Percentiles rank a stretch among this genome's conserved stretches.
Conservation (phyloP, 257 asterid genomes). For the Rubia yunnanensis region DNA sequence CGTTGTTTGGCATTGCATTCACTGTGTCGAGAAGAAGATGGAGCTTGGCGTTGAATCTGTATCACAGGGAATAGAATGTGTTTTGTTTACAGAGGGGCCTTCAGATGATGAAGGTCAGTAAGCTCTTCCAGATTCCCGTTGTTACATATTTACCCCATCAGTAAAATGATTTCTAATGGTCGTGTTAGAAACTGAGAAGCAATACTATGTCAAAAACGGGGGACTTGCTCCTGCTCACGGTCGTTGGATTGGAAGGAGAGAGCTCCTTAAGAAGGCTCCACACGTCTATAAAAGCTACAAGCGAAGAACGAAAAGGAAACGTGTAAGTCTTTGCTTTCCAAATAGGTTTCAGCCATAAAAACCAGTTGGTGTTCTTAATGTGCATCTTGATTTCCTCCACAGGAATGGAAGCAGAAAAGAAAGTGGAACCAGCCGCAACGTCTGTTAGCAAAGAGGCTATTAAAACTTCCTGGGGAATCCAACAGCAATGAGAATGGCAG, state of each 20-base stretch:
- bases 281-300: constrained; percentile 4
- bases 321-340: constrained; percentile 13
- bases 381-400: constrained; percentile 7
- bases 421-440: constrained; percentile 27
- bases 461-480: constrained; percentile 13
- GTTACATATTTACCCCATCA: not conserved
- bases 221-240: constrained; percentile 30
- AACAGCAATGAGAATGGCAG: constrained; percentile 2
- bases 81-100: constrained; percentile 14
- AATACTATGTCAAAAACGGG: constrained; percentile 27
- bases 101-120: constrained; percentile 20
- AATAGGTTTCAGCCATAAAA: not conserved
- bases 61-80: constrained; percentile 26
- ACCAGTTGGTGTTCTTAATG: not conserved
- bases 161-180: constrained; percentile 7
- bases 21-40: constrained; percentile 24
- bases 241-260: constrained; percentile 20
- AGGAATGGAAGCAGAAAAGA: constrained; percentile 20
- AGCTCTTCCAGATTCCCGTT: not conserved
- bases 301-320: constrained; percentile 1
- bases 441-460: constrained; percentile 24
- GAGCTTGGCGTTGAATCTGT: constrained; percentile 22
- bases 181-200: constrained; percentile 12
- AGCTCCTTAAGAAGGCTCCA: constrained; percentile 12
- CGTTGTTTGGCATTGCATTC: constrained; percentile 26